Conservation (phyloP, 208 protist species). For the Blastocrithidia nonstop region DNA sequence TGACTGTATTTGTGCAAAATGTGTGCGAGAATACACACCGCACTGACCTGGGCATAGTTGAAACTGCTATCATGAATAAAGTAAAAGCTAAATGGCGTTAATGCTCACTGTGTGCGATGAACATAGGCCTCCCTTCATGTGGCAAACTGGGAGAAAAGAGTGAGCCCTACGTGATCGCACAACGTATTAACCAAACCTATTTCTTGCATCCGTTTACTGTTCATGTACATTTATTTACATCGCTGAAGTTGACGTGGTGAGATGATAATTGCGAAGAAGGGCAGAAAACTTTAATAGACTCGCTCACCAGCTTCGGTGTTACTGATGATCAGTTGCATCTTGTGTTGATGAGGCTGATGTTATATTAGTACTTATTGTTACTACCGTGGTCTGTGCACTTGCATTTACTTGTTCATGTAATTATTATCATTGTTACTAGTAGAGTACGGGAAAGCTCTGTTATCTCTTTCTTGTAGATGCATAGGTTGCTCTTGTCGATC, state of each 20-base stretch:
- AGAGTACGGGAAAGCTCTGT: too few species aligned
- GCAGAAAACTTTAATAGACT: conserved; percentile 58
- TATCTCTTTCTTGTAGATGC: too few species aligned
- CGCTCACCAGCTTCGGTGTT: conserved; percentile 21
- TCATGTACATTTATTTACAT: conserved; percentile 14
- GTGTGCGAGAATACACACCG: conserved; percentile 48
- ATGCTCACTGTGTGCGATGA: conserved; percentile 46
- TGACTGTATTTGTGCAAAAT: conserved; percentile 35
- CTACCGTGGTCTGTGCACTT: too few species aligned
- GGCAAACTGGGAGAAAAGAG: conserved; percentile 67
- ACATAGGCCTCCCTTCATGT: conserved; percentile 76
- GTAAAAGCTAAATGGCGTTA: conserved; percentile 68
- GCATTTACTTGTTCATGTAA: too few species aligned
- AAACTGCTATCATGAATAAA: conserved; percentile 68
- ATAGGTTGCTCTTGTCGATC: too few species aligned
- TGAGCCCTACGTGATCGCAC: conserved; percentile 44
- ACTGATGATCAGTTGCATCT: not conserved
- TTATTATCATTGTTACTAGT: not conserved
- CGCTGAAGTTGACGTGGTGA: conserved; percentile 23
- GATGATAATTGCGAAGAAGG: conserved; percentile 71
- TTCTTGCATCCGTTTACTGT: conserved; percentile 14
- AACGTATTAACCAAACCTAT: conserved; percentile 3
- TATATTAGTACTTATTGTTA: not conserved
- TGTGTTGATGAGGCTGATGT: not conserved
- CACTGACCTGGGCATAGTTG: conserved; percentile 65